Conservation (phyloP, 352 stramenopile genomes). For the Phytophthora aleatoria region DNA sequence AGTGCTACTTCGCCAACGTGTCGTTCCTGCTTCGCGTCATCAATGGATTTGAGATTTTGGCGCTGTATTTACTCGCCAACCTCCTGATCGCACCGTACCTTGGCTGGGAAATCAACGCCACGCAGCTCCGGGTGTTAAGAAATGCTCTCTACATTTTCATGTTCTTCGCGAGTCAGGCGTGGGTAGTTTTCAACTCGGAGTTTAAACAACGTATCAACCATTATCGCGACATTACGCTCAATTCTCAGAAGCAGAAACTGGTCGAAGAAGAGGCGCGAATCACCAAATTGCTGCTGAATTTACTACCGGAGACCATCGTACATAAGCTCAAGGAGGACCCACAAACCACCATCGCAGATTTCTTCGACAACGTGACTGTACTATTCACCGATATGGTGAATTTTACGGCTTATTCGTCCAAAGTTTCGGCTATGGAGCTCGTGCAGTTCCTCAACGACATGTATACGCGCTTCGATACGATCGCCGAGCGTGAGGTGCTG, state of each 20-base stretch:
- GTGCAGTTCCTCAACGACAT: conserved; percentile 91
- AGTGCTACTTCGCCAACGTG: conserved; percentile 86
- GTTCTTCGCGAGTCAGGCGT: conserved; percentile 77
- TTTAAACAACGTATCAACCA: conserved; percentile 91
- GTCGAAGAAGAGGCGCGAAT: conserved; percentile 80
- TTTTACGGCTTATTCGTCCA: conserved; percentile 83
- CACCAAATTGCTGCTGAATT: conserved; percentile 77
- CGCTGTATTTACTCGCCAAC: conserved; percentile 68
- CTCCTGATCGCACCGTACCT: conserved; percentile 59
- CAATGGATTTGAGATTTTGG: conserved; percentile 64
- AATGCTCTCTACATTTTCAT: conserved; percentile 87
- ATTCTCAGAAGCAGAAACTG: conserved; percentile 86
- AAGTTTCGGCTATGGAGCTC: conserved; percentile 83
- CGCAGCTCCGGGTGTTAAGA: conserved; percentile 55
- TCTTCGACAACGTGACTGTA: conserved; percentile 87
- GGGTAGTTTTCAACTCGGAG: conserved; percentile 87
- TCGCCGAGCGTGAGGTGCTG: conserved; percentile 83
- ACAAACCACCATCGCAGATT: conserved; percentile 80
- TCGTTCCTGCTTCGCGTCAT: conserved; percentile 72
- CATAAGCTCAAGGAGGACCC: conserved; percentile 84
- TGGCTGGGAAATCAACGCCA: conserved; percentile 41
- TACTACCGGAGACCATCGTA: conserved; percentile 86
- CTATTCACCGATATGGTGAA: conserved; percentile 89
- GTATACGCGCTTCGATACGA: conserved; percentile 88
- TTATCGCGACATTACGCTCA: conserved; percentile 80